phyloP scores from a whole-genome alignment of 2,329 filamentous ascomycete species.

The Penicillium sp. region DNA sequence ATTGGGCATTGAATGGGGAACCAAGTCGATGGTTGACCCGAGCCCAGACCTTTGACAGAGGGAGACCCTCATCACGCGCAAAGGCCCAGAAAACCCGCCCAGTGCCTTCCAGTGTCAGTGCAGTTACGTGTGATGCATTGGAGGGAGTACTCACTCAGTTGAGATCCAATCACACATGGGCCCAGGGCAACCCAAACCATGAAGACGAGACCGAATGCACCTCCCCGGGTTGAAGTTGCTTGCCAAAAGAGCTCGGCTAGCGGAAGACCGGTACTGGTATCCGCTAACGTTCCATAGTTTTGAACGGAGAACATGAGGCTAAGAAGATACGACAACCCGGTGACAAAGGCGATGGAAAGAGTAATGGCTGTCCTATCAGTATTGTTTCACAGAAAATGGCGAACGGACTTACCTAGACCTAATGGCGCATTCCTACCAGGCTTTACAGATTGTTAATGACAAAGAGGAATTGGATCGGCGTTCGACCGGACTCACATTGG shows the following conservation, averaged over 20 bases:
- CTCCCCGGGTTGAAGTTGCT: conserved; percentile 53
- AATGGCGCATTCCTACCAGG: conserved; percentile 35
- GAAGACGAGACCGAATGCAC: conserved; percentile 55
- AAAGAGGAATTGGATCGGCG: not conserved
- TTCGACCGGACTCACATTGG: conserved; percentile 42
- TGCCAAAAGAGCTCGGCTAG: conserved; percentile 68
- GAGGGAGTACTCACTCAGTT: conserved; percentile 29
- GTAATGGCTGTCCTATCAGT: conserved; percentile 39
- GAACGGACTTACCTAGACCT: conserved; percentile 26
- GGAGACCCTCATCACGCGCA: conserved; percentile 53
- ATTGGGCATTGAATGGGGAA: conserved; percentile 58
- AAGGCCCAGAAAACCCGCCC: conserved; percentile 63
- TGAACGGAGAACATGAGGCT: conserved; percentile 56
- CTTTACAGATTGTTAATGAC: conserved; percentile 11
- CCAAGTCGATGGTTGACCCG: conserved; percentile 46
- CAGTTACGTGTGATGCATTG: conserved; percentile 35
- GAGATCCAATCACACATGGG: conserved; percentile 36
- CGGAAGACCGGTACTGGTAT: conserved; percentile 52
- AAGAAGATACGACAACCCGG: conserved; percentile 53
- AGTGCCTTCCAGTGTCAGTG: conserved; percentile 35
- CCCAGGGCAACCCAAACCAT: conserved; percentile 37
- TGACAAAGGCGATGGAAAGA: conserved; percentile 53
- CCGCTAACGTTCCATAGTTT: conserved; percentile 48
- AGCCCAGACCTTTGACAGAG: conserved; percentile 34
- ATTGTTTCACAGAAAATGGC: conserved; percentile 2